Evolutionary conservation across 345 rosid genomes (phyloP).

Genomic region (Boechera stricta): DNA sequence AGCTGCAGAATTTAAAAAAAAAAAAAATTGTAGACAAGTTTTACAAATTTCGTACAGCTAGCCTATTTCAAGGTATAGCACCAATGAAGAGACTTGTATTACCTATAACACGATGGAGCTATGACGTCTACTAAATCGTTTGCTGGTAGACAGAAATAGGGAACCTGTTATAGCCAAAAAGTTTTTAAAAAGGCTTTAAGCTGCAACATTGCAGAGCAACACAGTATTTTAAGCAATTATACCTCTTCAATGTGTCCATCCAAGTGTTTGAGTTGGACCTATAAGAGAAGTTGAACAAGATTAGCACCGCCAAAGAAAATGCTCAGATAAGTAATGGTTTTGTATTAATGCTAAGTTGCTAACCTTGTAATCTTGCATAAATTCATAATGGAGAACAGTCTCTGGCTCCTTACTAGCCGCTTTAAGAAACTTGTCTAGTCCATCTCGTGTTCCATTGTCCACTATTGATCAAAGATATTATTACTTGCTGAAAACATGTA

Average conservation of each 20-base stretch:
- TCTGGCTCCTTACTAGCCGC: slow-evolving; percentile 93
- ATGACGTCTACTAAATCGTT: slow-evolving; percentile 89
- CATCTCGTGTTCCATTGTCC: slow-evolving; percentile 96
- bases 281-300: slow-evolving; percentile 36
- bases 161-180: slow-evolving; percentile 84
- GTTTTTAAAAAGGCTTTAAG: slow-evolving; percentile 50
- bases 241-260: slow-evolving; percentile 98
- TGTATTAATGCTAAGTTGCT: background rate
- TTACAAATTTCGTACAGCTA: background rate
- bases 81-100: slow-evolving; percentile 29
- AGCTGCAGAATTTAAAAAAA: slow-evolving; percentile 57
- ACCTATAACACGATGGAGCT: slow-evolving; percentile 98
- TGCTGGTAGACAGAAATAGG: slow-evolving; percentile 98
- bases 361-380: slow-evolving; percentile 99
- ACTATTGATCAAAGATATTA: slow-evolving; percentile 54
- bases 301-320: slow-evolving; percentile 24
- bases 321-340: slow-evolving; percentile 13
- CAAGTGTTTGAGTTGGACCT: slow-evolving; percentile 96
- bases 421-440: slow-evolving; percentile 89
- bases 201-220: slow-evolving; percentile 38
- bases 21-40: background rate
- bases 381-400: slow-evolving; percentile 95
- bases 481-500: slow-evolving; percentile 20
- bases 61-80: background rate
- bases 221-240: slow-evolving; percentile 33